These are phyloP conservation scores for Lipomyces yamadae DNA, from an alignment of 805 yeast species.

Conservation along the genomic window DNA sequence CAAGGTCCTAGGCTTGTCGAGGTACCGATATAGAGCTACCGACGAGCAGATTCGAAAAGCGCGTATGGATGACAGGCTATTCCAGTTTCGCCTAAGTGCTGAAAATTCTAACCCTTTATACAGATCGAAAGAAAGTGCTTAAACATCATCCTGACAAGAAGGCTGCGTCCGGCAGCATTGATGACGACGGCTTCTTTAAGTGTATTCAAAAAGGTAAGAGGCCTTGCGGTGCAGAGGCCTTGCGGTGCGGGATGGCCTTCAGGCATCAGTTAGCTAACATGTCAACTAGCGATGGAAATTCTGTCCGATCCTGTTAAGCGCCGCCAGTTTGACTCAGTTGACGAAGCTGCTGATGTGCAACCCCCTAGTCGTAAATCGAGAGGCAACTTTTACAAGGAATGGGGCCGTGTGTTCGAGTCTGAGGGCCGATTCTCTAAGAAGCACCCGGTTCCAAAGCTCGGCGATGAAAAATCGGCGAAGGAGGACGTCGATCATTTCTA, in stretches of 20 bases:
- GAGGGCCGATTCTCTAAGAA: slow-evolving; percentile 92
- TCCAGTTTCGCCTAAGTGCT: neutral
- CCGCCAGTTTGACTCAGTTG: slow-evolving; percentile 95
- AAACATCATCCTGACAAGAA: slow-evolving; percentile 98
- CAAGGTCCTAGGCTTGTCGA: slow-evolving; percentile 91
- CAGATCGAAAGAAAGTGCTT: slow-evolving; percentile 83
- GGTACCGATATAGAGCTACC: slow-evolving; percentile 87
- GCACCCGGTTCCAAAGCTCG: slow-evolving; percentile 85
- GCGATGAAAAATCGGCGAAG: slow-evolving; percentile 68
- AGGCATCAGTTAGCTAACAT: neutral
- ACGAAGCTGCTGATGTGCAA: slow-evolving; percentile 78
- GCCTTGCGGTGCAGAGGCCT: no score
- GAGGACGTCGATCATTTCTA: slow-evolving; percentile 82
- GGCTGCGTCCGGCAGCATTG: slow-evolving; percentile 82
- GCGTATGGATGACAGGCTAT: slow-evolving; percentile 49
- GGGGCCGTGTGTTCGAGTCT: slow-evolving; percentile 88
- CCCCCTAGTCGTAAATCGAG: slow-evolving; percentile 70
- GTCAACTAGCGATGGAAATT: slow-evolving; percentile 70
- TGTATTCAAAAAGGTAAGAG: slow-evolving; percentile 76
- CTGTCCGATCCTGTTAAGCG: slow-evolving; percentile 84
- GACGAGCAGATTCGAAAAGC: slow-evolving; percentile 94
- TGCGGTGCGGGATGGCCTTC: neutral
- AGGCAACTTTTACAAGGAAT: slow-evolving; percentile 87
- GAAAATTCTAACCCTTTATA: neutral
- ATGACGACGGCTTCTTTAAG: slow-evolving; percentile 94